phyloP scores from a whole-genome alignment of 306 rosid genomes.

The Cyclanthera cordifolia region DNA sequence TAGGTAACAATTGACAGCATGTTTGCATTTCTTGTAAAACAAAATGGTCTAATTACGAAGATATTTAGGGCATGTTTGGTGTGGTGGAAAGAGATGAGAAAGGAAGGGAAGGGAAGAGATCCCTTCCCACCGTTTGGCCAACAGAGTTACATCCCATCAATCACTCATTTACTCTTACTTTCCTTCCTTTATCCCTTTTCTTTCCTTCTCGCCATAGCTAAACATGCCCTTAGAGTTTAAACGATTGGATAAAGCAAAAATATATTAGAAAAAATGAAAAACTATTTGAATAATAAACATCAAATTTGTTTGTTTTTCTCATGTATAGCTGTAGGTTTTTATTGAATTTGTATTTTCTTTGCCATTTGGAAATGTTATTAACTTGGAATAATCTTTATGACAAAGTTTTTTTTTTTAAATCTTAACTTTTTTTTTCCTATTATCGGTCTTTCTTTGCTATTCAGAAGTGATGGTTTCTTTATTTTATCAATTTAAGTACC shows the following conservation, averaged over 20 bases:
- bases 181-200: too few species aligned
- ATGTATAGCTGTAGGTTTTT: neutral
- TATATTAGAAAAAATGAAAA: neutral
- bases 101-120: too few species aligned
- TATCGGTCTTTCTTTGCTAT: neutral
- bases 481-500: neutral
- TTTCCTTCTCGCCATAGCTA: too few species aligned
- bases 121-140: too few species aligned
- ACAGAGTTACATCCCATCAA: too few species aligned
- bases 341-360: neutral
- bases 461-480: neutral
- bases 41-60: neutral
- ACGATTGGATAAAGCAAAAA: neutral
- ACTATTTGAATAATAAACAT: neutral
- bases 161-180: too few species aligned
- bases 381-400: neutral
- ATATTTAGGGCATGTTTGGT: too few species aligned
- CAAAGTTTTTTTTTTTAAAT: neutral
- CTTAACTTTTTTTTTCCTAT: neutral
- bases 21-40: neutral
- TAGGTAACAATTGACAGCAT: too few species aligned
- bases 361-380: neutral
- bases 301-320: neutral
- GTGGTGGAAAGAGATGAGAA: too few species aligned
- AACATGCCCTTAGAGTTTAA: neutral